Evolutionary conservation across 768 basidiomycete genomes (phyloP).

Genomic region (Multifurca ochricompacta): DNA sequence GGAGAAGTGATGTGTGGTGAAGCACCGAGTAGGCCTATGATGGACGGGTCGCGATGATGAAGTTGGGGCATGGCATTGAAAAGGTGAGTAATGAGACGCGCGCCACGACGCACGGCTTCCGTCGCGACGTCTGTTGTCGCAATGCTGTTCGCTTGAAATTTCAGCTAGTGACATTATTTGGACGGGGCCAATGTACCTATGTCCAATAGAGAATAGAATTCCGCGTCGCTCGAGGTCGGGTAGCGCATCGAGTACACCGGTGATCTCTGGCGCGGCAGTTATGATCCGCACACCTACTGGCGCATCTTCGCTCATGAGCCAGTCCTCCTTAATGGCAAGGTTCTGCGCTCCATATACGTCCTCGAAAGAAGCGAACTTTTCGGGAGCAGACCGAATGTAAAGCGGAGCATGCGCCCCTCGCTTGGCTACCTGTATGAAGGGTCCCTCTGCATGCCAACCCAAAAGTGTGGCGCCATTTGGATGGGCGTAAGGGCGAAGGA

Average conservation of each 20-base stretch:
- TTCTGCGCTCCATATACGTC: conserved; percentile 64
- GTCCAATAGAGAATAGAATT: conserved; percentile 79
- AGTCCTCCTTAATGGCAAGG: conserved; percentile 55
- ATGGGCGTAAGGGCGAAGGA: conserved; percentile 61
- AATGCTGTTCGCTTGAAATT: conserved; percentile 36
- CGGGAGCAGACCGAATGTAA: conserved; percentile 52
- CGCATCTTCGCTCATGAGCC: conserved; percentile 44
- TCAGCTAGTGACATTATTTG: neutral
- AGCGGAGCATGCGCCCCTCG: conserved; percentile 75
- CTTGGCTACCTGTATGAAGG: conserved; percentile 76
- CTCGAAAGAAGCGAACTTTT: conserved; percentile 64
- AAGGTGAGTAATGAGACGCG: conserved; percentile 82
- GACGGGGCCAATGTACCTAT: conserved; percentile 48
- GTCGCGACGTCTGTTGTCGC: conserved; percentile 70
- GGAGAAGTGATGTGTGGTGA: conserved; percentile 51
- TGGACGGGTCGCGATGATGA: conserved; percentile 86
- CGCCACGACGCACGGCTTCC: conserved; percentile 61
- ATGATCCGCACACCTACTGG: conserved; percentile 63
- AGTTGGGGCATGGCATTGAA: conserved; percentile 92
- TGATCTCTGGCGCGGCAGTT: conserved; percentile 81
- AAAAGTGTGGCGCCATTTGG: conserved; percentile 62
- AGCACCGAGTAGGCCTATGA: conserved; percentile 81
- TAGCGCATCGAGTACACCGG: conserved; percentile 71
- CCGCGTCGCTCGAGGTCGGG: conserved; percentile 52
- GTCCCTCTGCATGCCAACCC: conserved; percentile 90